These are phyloP conservation scores for Trichoderma semiorbis DNA, from an alignment of 2,329 filamentous ascomycete species.

Conservation along the genomic window DNA sequence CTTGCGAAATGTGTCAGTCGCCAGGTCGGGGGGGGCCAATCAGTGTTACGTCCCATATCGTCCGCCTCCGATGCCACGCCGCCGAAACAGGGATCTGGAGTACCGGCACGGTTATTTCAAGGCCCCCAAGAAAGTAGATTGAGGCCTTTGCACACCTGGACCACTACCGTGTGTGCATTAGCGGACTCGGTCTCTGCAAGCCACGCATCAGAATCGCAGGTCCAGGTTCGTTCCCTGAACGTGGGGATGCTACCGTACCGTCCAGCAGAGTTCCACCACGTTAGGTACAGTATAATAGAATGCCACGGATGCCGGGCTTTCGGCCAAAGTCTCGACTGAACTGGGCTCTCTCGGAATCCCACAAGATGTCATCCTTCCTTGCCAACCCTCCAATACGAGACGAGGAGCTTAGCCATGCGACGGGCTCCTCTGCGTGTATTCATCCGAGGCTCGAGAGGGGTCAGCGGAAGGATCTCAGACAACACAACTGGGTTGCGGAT, in stretches of 20 bases:
- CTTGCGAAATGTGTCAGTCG: conserved; percentile 2
- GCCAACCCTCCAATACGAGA: background rate
- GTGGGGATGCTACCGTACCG: background rate
- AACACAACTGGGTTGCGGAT: background rate
- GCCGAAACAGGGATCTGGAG: background rate
- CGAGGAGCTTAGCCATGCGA: background rate
- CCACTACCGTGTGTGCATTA: conserved; percentile 15
- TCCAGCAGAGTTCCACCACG: background rate
- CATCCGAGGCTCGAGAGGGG: conserved; percentile 12
- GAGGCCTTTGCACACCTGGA: background rate
- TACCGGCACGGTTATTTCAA: conserved; percentile 1
- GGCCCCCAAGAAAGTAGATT: background rate
- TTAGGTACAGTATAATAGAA: background rate
- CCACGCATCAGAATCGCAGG: background rate
- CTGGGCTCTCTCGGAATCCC: background rate
- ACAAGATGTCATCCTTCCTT: background rate
- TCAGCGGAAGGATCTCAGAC: conserved; percentile 4
- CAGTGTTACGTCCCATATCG: background rate
- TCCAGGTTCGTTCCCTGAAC: background rate
- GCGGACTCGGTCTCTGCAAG: conserved; percentile 14
- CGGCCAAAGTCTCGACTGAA: background rate
- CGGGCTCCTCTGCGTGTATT: background rate
- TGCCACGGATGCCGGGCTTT: background rate
- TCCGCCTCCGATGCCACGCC: background rate
- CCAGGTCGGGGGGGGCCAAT: conserved; percentile 2